These are phyloP conservation scores for Lecanosticta acicola DNA, from an alignment of 2,329 filamentous ascomycete species.

Conservation along the genomic window DNA sequence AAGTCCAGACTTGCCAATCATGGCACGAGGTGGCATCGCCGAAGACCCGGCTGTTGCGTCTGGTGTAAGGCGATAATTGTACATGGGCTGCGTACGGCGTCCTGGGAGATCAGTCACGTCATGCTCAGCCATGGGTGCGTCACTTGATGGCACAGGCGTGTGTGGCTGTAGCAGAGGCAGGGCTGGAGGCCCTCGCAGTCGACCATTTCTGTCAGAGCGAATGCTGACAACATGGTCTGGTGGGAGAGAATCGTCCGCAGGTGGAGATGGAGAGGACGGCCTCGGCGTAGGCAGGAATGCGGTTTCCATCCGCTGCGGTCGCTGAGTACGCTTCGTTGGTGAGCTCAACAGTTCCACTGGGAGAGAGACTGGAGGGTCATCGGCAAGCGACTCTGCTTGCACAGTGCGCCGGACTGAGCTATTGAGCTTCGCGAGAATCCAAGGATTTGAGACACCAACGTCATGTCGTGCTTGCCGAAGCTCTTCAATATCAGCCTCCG, in stretches of 20 bases:
- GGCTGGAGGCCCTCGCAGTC: conserved; percentile 1
- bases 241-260: conserved; percentile 15
- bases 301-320: neutral
- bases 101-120: neutral
- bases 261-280: conserved; percentile 27
- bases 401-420: conserved; percentile 4
- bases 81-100: neutral
- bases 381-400: neutral
- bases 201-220: conserved; percentile 16
- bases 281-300: conserved; percentile 27
- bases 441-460: conserved; percentile 42
- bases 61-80: conserved; percentile 12
- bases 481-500: conserved; percentile 28
- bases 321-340: conserved; percentile 4
- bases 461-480: conserved; percentile 30
- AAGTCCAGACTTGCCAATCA: conserved; percentile 16
- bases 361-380: neutral
- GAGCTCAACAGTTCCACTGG: conserved; percentile 8
- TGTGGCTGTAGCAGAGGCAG: conserved; percentile 17
- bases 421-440: conserved; percentile 47
- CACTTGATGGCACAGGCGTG: conserved; percentile 6
- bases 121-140: neutral
- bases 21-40: conserved; percentile 25
- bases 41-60: conserved; percentile 7
- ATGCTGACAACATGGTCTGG: conserved; percentile 21